A percentile compares a stretch with the other conserved stretches of the same genome.
Conservation (phyloP, 305 asterid species). For the Fraxinus velutina region DNA sequence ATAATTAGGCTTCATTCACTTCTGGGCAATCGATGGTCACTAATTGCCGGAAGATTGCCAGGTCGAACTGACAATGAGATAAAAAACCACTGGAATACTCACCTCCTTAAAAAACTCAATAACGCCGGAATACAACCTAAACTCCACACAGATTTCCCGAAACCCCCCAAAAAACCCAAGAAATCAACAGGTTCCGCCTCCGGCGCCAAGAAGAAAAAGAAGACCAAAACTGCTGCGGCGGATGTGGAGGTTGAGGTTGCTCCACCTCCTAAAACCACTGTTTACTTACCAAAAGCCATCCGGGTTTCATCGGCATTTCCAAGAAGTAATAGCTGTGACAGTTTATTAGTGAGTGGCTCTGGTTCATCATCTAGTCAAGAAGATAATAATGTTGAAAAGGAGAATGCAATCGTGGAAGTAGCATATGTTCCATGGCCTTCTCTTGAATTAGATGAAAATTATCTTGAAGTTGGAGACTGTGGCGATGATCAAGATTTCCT, state of each 20-base stretch:
- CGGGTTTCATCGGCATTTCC: not conserved
- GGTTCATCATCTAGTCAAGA: not conserved
- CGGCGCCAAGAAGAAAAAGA: not conserved
- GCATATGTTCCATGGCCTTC: not conserved
- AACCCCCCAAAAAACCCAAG: not conserved
- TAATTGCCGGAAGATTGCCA: constrained; percentile 17
- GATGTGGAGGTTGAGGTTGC: not conserved
- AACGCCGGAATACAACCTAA: not conserved
- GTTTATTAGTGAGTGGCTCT: not conserved
- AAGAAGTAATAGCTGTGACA: not conserved
- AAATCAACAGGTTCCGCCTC: not conserved
- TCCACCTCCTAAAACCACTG: not conserved
- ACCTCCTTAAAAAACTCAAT: constrained; percentile 7
- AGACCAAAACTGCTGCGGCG: not conserved
- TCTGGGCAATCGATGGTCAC: constrained; percentile 20
- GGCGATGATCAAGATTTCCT: not conserved
- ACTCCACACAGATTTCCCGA: not conserved
- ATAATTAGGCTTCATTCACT: constrained; percentile 17
- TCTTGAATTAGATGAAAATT: not conserved
- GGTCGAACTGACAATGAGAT: constrained; percentile 25
- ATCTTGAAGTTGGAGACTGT: not conserved
- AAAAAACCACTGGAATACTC: constrained; percentile 19
- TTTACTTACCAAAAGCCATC: not conserved
- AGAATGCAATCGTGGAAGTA: not conserved
- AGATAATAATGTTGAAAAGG: not conserved